Evolutionary conservation across 1,284 basidiomycete genomes (phyloP).

Genomic region (Leccinum subrobustum): DNA sequence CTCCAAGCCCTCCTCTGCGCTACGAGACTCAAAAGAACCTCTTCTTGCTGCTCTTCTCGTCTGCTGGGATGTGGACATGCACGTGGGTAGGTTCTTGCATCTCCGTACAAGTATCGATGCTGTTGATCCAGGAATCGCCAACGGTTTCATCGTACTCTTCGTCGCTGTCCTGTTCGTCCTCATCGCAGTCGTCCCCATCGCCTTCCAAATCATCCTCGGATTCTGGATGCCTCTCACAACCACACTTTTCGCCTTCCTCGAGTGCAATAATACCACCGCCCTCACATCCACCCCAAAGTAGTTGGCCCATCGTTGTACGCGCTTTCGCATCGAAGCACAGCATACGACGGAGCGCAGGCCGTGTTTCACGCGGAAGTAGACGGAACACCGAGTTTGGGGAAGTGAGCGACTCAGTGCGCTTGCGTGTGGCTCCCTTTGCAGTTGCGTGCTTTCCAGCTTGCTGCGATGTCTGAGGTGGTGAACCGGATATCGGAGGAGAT

Average conservation of each 20-base stretch:
- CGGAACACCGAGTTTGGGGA: conserved; percentile 95
- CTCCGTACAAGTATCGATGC: conserved; percentile 68
- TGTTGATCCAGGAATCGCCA: conserved; percentile 77
- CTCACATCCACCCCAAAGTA: conserved; percentile 81
- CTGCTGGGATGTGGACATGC: conserved; percentile 68
- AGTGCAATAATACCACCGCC: conserved; percentile 62
- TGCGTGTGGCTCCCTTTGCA: conserved; percentile 39
- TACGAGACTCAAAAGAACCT: conserved; percentile 56
- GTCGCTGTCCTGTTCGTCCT: conserved; percentile 40
- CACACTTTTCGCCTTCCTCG: conserved; percentile 32
- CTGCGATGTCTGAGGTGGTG: not conserved
- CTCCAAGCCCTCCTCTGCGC: not conserved
- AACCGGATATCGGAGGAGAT: conserved; percentile 16
- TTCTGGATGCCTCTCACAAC: conserved; percentile 66
- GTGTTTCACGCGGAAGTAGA: conserved; percentile 90
- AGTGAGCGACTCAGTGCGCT: conserved; percentile 69
- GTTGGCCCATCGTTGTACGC: conserved; percentile 91
- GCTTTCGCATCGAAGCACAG: conserved; percentile 86
- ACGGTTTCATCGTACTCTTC: conserved; percentile 71
- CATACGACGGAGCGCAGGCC: conserved; percentile 90
- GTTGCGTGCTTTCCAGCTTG: conserved; percentile 11
- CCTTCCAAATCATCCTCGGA: conserved; percentile 21
- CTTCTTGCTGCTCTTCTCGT: conserved; percentile 71
- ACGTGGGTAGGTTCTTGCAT: conserved; percentile 51
- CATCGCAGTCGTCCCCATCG: conserved; percentile 13